Base-by-base conservation (phyloP, 2,329 filamentous ascomycete species). In the Leptographium flavum region DNA sequence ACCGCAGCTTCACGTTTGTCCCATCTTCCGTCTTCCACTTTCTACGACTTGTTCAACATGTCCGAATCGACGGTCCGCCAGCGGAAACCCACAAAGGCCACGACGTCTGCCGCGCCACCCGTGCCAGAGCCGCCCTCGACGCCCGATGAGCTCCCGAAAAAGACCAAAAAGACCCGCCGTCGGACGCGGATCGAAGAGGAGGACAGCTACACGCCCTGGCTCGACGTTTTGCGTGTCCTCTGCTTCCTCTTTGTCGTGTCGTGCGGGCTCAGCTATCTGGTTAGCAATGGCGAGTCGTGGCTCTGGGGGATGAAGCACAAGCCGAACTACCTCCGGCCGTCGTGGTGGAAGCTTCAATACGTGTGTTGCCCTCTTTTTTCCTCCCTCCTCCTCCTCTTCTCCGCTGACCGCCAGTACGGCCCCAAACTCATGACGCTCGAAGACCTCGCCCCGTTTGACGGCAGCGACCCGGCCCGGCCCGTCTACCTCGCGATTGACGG, bases 401-500 rank as follows among this genome's bases (percentile, higher is more conserved):
- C 27, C 46, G 14, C 39, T 19, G 23, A 5, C 8, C 6, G 35
- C 59, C 62, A 51, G 45, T 53, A 78, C 72, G 58, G 61, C 2
- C 83, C 86, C 14, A 50, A 84, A 42, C 67, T 73, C 58, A 71
- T 96, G 33, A 94, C 87, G 1, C 81, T 83, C 46, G 68, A 70
- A 19, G 71, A 95, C 60, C 79, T 98, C 41, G 61, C 73, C 39
- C 60, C 67, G 42, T 93, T 83, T 70, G 81, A 94, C 64, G 93
- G 92, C 65, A 73, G 67, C 47, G 79, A 94, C 62, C 68, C 79
- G 10, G 61, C 64, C 8, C 78, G 82, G 48, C 92, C 92, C 7
- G 77, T 96, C 60, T 94, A 94, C 67, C 74, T 98, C 46, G 87
- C 87, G 50, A 79, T 98, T 56, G 90, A 92, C 67, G 81, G 83